Base-by-base conservation (phyloP, 371 early-diverging fungal species). In the Conidiobolus incongruus region DNA sequence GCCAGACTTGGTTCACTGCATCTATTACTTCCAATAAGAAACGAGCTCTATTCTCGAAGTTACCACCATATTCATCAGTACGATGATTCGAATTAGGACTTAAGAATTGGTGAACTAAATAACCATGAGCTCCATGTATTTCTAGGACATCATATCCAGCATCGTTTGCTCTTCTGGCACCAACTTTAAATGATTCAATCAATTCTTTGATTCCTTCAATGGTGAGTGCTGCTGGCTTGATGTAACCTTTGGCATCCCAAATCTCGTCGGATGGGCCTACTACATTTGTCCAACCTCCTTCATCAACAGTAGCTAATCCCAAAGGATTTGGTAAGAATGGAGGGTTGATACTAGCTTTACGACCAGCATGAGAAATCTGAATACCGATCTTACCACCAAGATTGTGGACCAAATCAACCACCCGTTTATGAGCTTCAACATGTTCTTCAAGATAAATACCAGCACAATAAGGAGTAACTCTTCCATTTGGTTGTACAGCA, bases 121-220 rank as follows among this genome's bases (percentile, higher is more conserved):
- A 88, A 5, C 83, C 81, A 48, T 71, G 73, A 7, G 53, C 57
- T 40, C n/a, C 70, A 50, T 92, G 92, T 34, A 92, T 62, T 57
- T 92, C 88, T 19, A 89, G 50, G 0, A 71, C 74, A 38, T 92
- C 86, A 52, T 86, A 75, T 0, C n/a, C 91, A 5, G 78, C 82
- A 44, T 70, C 56, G 11, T 68, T 63, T 12, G 81, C 77, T 19
- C 81, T 66, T 30, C 55, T 45, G 7, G 85, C 81, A 21, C 84
- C 77, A 6, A 67, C 65, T 0, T 49, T 78, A 62, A 77, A 93
- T n/a, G 64, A 64, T 29, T 65, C 48, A 11, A 63, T 58, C 13
- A 75, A 30, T 0, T 57, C 53, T 6, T 60, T 39, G 30, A 93
- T 86, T 38, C 81, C 73, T 15, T 65, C 62, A 1, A 61, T 41